Evolutionary conservation across 1,284 basidiomycete genomes (phyloP).

Genomic region (Pterulicium gracile): DNA sequence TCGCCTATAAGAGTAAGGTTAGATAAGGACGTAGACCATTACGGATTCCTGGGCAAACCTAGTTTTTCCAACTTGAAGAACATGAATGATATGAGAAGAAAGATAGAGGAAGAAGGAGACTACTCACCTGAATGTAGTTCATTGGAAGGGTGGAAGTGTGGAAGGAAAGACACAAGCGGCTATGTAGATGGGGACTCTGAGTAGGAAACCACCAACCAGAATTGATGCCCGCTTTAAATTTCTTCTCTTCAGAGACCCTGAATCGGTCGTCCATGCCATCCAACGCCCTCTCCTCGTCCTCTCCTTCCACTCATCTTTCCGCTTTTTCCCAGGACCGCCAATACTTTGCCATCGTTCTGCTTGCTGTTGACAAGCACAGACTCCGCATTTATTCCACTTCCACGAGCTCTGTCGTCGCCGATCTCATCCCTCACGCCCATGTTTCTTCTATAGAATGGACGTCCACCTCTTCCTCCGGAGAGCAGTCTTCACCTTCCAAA

Average conservation of each 20-base stretch:
- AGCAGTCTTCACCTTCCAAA: slow-evolving; percentile 15
- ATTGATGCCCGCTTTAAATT: slow-evolving; percentile 9
- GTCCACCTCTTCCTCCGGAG: slow-evolving; percentile 8
- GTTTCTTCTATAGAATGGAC: slow-evolving; percentile 48
- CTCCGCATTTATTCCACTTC: slow-evolving; percentile 55
- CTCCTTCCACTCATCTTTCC: slow-evolving; percentile 34
- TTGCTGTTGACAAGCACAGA: slow-evolving; percentile 66
- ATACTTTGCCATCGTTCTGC: slow-evolving; percentile 55
- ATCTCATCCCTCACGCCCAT: slow-evolving; percentile 43
- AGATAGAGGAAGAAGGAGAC: slow-evolving; percentile 1
- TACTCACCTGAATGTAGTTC: slow-evolving; percentile 63
- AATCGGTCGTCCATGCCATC: no score
- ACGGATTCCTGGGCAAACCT: slow-evolving; percentile 26
- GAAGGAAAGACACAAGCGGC: slow-evolving; percentile 4
- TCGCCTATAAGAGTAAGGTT: slow-evolving; percentile 38
- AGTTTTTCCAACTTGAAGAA: slow-evolving; percentile 76
- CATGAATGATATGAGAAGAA: slow-evolving; percentile 15
- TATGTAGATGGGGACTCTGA: no score
- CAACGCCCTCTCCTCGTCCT: slow-evolving; percentile 18
- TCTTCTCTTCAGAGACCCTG: slow-evolving; percentile 8
- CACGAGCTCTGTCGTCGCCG: slow-evolving; percentile 43
- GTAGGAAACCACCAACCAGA: not conserved
- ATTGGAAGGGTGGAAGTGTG: slow-evolving; percentile 19
- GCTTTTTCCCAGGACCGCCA: slow-evolving; percentile 52
- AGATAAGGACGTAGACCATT: slow-evolving; percentile 7